phyloP scores from a whole-genome alignment of 1,284 basidiomycete species.

The Neolentinus lepideus region DNA sequence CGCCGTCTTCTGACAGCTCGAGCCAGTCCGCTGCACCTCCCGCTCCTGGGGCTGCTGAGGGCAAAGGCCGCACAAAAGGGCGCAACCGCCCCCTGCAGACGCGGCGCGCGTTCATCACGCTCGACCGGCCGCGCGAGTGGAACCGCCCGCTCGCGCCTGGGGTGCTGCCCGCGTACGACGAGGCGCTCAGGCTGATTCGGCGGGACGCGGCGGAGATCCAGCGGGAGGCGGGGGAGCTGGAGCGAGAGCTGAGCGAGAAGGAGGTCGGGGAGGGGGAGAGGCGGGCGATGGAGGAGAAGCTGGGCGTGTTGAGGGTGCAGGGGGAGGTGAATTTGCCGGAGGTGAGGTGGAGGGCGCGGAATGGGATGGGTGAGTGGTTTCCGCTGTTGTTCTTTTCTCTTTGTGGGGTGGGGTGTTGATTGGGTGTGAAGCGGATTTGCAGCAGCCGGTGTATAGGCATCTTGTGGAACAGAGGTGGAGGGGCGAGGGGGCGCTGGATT shows the following conservation, averaged over 20 bases:
- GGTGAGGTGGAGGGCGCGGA: constrained; percentile 67
- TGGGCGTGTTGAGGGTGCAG: constrained; percentile 35
- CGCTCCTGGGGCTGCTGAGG: too few species aligned
- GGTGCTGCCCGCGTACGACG: constrained; percentile 76
- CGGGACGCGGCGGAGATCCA: constrained; percentile 37
- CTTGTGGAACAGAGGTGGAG: constrained; percentile 84
- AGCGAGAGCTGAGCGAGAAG: constrained; percentile 20
- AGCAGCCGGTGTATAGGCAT: constrained; percentile 66
- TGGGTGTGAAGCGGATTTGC: constrained; percentile 47
- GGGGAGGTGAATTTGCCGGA: constrained; percentile 71
- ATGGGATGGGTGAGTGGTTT: constrained; percentile 63
- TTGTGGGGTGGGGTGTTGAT: constrained; percentile 4
- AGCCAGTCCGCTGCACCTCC: too few species aligned
- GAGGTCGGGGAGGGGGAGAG: constrained; percentile 21
- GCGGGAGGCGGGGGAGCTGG: constrained; percentile 36
- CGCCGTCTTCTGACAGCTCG: too few species aligned
- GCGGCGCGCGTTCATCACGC: constrained; percentile 39
- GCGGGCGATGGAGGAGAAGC: constrained; percentile 26
- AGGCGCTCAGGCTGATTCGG: constrained; percentile 64
- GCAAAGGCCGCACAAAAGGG: constrained; percentile 10
- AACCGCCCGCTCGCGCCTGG: constrained; percentile 61
- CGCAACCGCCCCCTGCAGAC: constrained; percentile 14
- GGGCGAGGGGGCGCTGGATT: constrained; percentile 74
- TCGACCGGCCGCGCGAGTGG: constrained; percentile 51
- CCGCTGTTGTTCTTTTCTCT: neutral